Percentiles rank a stretch among this genome's conserved stretches.
These are phyloP conservation scores for Xylaria sp. DNA, from an alignment of 2,329 filamentous ascomycete species.

Conservation along the genomic window DNA sequence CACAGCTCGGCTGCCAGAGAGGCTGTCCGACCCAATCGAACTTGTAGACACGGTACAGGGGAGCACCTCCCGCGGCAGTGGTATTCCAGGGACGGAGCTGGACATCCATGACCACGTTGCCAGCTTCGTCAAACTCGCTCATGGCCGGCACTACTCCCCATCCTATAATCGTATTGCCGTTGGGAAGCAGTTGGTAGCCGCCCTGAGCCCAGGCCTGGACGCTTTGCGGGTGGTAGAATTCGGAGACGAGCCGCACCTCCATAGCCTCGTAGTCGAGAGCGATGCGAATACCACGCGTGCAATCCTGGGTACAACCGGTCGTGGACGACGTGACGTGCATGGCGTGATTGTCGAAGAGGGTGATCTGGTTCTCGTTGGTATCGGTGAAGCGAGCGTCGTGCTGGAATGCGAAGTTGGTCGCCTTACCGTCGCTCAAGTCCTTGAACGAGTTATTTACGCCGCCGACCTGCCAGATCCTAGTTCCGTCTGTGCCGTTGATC, in stretches of 20 bases:
- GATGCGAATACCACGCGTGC: conserved; percentile 58
- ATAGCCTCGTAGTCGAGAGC: conserved; percentile 55
- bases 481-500: conserved; percentile 49
- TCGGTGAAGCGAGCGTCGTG: conserved; percentile 53
- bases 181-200: conserved; percentile 62
- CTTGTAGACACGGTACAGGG: conserved; percentile 65
- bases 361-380: conserved; percentile 46
- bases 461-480: conserved; percentile 52
- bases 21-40: conserved; percentile 61
- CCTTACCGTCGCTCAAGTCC: conserved; percentile 51
- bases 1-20: conserved; percentile 42
- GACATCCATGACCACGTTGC: conserved; percentile 62
- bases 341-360: conserved; percentile 54
- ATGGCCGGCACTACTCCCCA: conserved; percentile 64
- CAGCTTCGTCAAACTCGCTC: conserved; percentile 60
- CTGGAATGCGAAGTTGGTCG: conserved; percentile 53
- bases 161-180: conserved; percentile 64
- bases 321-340: conserved; percentile 43
- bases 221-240: conserved; percentile 52
- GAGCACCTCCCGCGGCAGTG: conserved; percentile 49
- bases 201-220: conserved; percentile 57
- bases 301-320: conserved; percentile 44
- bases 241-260: conserved; percentile 57
- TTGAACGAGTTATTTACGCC: conserved; percentile 52
- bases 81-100: conserved; percentile 54